Evolutionary conservation across 2,329 filamentous ascomycete genomes (phyloP).

Genomic region (Pseudonectria foliicola): DNA sequence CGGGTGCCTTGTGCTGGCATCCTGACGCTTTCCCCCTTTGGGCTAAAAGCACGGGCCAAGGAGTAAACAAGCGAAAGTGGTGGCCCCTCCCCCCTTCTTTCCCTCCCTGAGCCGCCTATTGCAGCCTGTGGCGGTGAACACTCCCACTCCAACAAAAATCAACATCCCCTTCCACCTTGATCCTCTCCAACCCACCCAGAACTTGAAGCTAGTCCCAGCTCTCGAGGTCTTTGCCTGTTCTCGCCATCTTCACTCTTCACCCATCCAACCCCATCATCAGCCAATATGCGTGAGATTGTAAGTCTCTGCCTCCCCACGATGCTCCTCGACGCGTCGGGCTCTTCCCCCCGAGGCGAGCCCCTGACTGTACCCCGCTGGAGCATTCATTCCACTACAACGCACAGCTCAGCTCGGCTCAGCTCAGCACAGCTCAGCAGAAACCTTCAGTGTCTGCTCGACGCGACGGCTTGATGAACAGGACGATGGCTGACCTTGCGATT

Average conservation of each 20-base stretch:
- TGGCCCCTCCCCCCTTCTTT: conserved; percentile 21
- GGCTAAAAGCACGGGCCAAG: conserved; percentile 22
- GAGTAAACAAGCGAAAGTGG: conserved; percentile 30
- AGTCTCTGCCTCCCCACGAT: conserved; percentile 27
- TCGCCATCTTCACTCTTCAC: conserved; percentile 16
- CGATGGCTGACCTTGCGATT: conserved; percentile 48
- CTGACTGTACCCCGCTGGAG: conserved; percentile 33
- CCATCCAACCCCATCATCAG: conserved; percentile 20
- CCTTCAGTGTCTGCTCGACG: conserved; percentile 8
- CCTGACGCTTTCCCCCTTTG: conserved; percentile 21
- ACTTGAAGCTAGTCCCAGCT: conserved; percentile 29
- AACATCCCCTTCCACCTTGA: conserved; percentile 23
- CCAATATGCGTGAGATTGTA: conserved; percentile 65
- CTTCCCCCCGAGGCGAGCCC: conserved; percentile 21
- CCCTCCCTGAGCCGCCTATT: conserved; percentile 4
- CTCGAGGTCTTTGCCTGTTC: conserved; percentile 21
- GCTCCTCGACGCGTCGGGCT: conserved; percentile 31
- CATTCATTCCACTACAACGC: conserved; percentile 13
- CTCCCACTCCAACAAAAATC: conserved; percentile 27
- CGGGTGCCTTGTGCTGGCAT: conserved; percentile 11
- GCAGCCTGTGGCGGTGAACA: conserved; percentile 28
- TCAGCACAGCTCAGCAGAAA: conserved; percentile 1
- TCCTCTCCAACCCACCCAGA: conserved; percentile 23
- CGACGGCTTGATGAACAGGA: conserved; percentile 10
- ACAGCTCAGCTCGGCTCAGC: conserved; percentile 8